phyloP scores from a whole-genome alignment of 352 stramenopile species.

The Globisporangium paroecandrum region DNA sequence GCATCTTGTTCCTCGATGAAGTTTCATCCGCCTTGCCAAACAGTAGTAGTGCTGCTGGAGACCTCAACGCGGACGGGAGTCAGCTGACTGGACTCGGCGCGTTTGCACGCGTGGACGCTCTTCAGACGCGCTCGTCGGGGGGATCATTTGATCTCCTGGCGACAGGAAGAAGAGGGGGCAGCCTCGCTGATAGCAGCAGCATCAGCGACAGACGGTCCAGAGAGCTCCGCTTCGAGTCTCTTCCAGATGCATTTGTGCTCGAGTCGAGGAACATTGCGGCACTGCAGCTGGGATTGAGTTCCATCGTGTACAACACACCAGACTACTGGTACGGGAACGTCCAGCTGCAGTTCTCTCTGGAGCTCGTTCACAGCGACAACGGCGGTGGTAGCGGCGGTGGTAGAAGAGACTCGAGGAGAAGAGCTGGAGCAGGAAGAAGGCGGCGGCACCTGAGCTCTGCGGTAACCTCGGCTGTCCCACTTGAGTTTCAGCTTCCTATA shows the following conservation, averaged over 20 bases:
- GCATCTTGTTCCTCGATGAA: constrained; percentile 18
- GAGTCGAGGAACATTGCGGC: neutral
- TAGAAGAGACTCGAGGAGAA: neutral
- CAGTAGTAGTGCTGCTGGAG: neutral
- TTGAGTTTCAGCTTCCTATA: neutral
- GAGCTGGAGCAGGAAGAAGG: neutral
- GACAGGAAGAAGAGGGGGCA: neutral
- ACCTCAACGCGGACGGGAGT: constrained; percentile 8
- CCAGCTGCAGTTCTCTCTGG: constrained; percentile 13
- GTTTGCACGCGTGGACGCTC: constrained; percentile 14
- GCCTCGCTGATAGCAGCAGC: neutral
- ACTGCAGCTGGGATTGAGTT: constrained; percentile 1
- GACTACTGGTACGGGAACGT: constrained; percentile 7
- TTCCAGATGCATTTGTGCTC: constrained; percentile 8
- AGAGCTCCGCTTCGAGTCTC: neutral
- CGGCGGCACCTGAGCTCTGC: neutral
- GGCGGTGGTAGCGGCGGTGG: neutral
- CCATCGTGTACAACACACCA: constrained; percentile 4
- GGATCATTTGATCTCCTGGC: constrained; percentile 16
- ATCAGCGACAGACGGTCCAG: constrained; percentile 1
- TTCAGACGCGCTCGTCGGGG: neutral
- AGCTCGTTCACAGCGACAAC: neutral
- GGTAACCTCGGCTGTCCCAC: neutral
- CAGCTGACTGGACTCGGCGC: constrained; percentile 15
- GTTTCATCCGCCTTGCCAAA: neutral